Evolutionary conservation across 768 basidiomycete genomes (phyloP).

Genomic region (Glaciozyma antarctica): DNA sequence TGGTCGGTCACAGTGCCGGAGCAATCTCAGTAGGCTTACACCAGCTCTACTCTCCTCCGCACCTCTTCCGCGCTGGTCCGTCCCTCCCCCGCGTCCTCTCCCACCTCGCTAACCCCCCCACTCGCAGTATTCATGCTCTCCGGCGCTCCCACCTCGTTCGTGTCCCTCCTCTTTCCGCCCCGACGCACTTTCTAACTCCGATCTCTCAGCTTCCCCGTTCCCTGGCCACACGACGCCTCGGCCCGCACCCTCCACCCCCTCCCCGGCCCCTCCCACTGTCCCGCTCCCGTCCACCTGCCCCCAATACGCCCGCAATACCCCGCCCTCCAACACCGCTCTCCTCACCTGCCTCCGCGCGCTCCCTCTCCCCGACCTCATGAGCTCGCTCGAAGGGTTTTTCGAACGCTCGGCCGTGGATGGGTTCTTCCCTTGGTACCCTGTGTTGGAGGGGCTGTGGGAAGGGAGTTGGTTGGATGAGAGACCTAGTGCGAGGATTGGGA

Average conservation of each 20-base stretch:
- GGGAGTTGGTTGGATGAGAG: slow-evolving; percentile 26
- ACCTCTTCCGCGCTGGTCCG: slow-evolving; percentile 23
- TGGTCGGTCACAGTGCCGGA: slow-evolving; percentile 26
- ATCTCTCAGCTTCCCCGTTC: slow-evolving; percentile 29
- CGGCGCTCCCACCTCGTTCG: slow-evolving; percentile 29
- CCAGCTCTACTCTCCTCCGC: slow-evolving; percentile 13
- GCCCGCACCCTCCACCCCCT: slow-evolving; percentile 27
- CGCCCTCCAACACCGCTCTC: slow-evolving; percentile 19
- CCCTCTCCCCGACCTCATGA: not conserved
- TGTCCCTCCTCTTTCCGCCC: not conserved
- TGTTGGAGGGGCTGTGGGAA: slow-evolving; percentile 21
- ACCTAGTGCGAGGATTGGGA: slow-evolving; percentile 19
- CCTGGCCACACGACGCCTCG: slow-evolving; percentile 28
- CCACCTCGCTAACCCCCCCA: not conserved
- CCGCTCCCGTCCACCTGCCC: slow-evolving; percentile 16
- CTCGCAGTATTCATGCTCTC: slow-evolving; percentile 31
- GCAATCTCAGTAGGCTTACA: slow-evolving; percentile 26
- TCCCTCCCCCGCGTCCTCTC: not conserved
- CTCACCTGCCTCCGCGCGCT: slow-evolving; percentile 15
- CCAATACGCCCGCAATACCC: not conserved
- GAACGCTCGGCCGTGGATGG: slow-evolving; percentile 14
- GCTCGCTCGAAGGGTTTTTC: slow-evolving; percentile 3
- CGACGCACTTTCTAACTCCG: not conserved
- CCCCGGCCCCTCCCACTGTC: slow-evolving; percentile 16
- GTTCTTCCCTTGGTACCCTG: slow-evolving; percentile 27